Conservation (phyloP, 176 grass and related monocot genomes). For the Alloteropsis semialata region DNA sequence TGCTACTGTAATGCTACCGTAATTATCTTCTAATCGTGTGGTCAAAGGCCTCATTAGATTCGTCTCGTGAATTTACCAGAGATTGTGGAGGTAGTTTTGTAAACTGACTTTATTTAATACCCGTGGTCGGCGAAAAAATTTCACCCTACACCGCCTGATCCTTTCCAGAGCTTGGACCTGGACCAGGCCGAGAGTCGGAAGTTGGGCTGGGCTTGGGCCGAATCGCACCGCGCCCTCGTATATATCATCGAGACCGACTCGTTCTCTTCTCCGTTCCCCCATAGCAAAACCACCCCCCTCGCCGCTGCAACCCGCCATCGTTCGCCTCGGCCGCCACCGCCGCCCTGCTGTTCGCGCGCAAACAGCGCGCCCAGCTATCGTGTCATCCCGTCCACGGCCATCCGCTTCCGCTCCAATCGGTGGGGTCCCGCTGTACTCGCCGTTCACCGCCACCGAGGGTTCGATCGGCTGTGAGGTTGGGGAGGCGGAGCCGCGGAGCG, state of each 20-base stretch:
- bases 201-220: not conserved
- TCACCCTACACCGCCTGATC: not conserved
- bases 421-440: not conserved
- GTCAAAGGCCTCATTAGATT: too few species aligned
- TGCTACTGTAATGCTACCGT: too few species aligned
- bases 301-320: slow-evolving; percentile 1
- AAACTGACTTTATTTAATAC: too few species aligned
- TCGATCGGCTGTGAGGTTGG: not conserved
- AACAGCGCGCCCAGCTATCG: not conserved
- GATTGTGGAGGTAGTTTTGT: too few species aligned
- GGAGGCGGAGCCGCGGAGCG: not conserved
- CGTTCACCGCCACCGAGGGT: not conserved
- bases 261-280: not conserved
- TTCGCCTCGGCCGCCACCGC: not conserved
- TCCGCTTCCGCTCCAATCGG: not conserved
- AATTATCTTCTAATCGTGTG: too few species aligned
- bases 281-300: not conserved
- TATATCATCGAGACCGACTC: not conserved
- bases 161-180: not conserved
- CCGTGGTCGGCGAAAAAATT: too few species aligned
- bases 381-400: too few species aligned
- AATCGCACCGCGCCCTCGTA: not conserved
- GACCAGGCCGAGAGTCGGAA: not conserved
- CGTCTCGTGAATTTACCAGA: too few species aligned
- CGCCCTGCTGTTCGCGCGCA: not conserved